Percentiles rank a stretch among this genome's conserved stretches.
Evolutionary conservation across 169 alveolate genomes (phyloP).

Genomic region (Theileria parva): DNA sequence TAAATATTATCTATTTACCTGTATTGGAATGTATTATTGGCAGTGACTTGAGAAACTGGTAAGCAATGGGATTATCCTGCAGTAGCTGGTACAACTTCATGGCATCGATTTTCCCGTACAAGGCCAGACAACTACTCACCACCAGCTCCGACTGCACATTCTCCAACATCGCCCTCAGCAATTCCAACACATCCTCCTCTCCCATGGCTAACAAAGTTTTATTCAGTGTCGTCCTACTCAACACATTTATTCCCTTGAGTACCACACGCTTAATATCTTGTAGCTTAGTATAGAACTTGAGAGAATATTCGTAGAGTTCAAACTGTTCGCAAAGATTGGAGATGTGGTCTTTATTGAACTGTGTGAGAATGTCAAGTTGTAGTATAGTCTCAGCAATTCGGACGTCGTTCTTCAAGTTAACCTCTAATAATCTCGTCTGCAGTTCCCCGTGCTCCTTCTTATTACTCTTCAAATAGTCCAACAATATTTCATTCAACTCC

Average conservation of each 20-base stretch:
- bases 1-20: too few species aligned
- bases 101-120: conserved; percentile 72
- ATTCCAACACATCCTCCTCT: conserved; percentile 53
- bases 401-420: conserved; percentile 89
- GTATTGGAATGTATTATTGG: background rate
- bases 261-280: conserved; percentile 64
- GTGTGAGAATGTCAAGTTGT: conserved; percentile 92
- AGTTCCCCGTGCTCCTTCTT: conserved; percentile 96
- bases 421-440: conserved; percentile 97
- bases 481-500: conserved; percentile 95
- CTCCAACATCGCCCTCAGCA: conserved; percentile 68
- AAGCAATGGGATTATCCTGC: conserved; percentile 38
- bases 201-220: conserved; percentile 88
- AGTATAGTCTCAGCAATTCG: conserved; percentile 95
- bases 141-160: conserved; percentile 60
- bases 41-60: background rate
- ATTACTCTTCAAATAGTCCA: conserved; percentile 95
- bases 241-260: conserved; percentile 83
- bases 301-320: conserved; percentile 94
- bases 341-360: conserved; percentile 94
- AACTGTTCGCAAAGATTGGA: conserved; percentile 97
- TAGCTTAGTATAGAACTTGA: conserved; percentile 80
- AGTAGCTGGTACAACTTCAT: conserved; percentile 65
- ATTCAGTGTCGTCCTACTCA: conserved; percentile 62
- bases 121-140: conserved; percentile 64